Base-by-base conservation (phyloP, 495 filamentous ascomycete genomes). In the Daldinia grandis region DNA sequence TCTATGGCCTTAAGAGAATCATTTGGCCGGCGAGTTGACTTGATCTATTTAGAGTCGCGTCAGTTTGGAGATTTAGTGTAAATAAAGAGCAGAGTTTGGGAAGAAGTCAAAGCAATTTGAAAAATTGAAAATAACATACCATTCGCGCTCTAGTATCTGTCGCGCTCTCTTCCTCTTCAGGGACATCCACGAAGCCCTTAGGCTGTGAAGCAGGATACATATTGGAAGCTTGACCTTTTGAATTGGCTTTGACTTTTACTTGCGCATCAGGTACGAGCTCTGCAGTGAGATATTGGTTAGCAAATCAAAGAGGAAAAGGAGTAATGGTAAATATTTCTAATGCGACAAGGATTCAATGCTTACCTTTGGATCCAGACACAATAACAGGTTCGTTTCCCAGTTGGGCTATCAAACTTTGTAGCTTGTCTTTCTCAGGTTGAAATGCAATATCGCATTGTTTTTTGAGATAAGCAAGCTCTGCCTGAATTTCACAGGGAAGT, bases 1-100 rank as follows among this genome's bases (percentile, higher is more conserved):
- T 85, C 78, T 0, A 86, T 81, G 27, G 85, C 89, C 62, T 83
- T 85, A 35, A 82, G 72, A 2, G 86, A 82, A 55, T 87, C 85
- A 24, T 69, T 42, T 8, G 72, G 73, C 15, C 71, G 66, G 1
- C 44, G 56, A 9, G 63, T 38, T 4, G 24, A 38, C 58, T 59
- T 62, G 27, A 73, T 56, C 82, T 28, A 86, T 10, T 85, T 88
- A 68, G 15, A 87, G 86, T 17, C 84, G 77, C 77, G 58, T 90
- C 86, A 31, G 81, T 79, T 44, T 73, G 69, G 4, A 2, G 5
- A 42, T 73, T 73, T 31, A 54, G 74, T 44, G 31, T 1, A n/a
- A 35, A 15, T 4, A 14, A n/a, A n/a, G n/a, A n/a, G 12, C 12
- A 1, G 17, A 24, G 7, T 10, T 24, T 58, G 4, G 3, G 14